A percentile compares a stretch with the other conserved stretches of the same genome.
Evolutionary conservation across 192 early-diverging fungal species (phyloP).

Genomic region (Umbelopsis sp.): DNA sequence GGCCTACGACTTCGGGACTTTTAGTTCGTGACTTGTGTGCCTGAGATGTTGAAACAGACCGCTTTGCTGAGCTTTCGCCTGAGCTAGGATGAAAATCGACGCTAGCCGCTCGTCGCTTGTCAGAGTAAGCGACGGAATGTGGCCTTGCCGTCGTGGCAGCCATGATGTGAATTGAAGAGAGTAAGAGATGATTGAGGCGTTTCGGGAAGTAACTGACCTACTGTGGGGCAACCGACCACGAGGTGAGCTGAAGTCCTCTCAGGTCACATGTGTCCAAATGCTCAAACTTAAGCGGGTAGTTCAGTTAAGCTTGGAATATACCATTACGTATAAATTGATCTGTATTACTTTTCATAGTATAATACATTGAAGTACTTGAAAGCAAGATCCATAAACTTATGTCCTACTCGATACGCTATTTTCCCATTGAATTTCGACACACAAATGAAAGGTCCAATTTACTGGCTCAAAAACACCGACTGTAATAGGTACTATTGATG

Average conservation of each 20-base stretch:
- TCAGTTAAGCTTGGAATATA: too few relatives aligned
- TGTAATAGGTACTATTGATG: too few relatives aligned
- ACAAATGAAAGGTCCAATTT: too few relatives aligned
- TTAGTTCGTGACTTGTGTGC: conserved; percentile 10
- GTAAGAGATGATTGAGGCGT: conserved; percentile 13
- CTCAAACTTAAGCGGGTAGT: not conserved
- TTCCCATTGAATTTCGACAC: too few relatives aligned
- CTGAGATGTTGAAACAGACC: not conserved
- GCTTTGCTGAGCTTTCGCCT: not conserved
- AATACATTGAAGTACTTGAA: too few relatives aligned
- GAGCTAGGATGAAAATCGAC: not conserved
- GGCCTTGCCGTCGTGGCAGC: not conserved
- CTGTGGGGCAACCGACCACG: conserved; percentile 8
- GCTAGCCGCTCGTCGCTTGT: not conserved
- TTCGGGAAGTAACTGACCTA: not conserved
- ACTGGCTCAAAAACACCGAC: too few relatives aligned
- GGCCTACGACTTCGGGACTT: not conserved
- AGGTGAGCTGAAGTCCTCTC: not conserved
- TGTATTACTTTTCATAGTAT: too few relatives aligned
- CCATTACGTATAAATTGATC: too few relatives aligned
- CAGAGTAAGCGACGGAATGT: conserved; percentile 12
- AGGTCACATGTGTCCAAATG: conserved; percentile 2
- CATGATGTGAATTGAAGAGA: conserved; percentile 7
- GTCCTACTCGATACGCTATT: too few relatives aligned
- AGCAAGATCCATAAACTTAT: too few relatives aligned